Base-by-base conservation (phyloP, 1,139 yeast species). In the Diutina mesorugosa region DNA sequence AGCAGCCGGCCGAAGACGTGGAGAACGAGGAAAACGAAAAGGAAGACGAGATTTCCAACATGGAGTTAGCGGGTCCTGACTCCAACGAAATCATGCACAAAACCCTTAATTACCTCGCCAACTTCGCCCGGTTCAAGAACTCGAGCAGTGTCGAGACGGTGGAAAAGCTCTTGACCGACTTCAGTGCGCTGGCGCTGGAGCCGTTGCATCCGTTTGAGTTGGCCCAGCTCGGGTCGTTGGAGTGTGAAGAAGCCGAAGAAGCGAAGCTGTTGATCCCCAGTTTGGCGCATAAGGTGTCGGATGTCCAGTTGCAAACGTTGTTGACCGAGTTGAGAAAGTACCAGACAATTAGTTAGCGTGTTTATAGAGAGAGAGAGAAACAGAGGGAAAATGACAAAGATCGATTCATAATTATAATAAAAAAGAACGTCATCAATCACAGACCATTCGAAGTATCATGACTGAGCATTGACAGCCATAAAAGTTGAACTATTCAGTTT, bases 171-270 rank as follows among this genome's bases (percentile, higher is more conserved):
- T 75, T 91, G 64, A 87, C 85, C 59, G 80, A 76, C 64, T 81
- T 90, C 58, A 82, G 88, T 56, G 83, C 80, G 56, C 83, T 80
- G 66, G 74, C 77, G 3, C 61, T 71, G 6, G 78, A 77, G 56
- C 84, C 84, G 46, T 73, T 93, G 65, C 99, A 93, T 72, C 98
- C 99, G 1, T 95, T 93, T 69, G 99, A 93, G 71, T 77, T 90
- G 57, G 97, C 99, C 0, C 99, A 93, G 71, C 76, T 93, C 60
- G 97, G 98, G 0, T 89, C 96, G 2, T 76, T 93, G 61, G 90
- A 95, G 51, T 91, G 97, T 71, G 99, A 93, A 67, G 98, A 93
- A 63, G 91, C 96, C 6, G 99, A 93, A 66, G 99, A 93, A 73
- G 98, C 98, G 41, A 89, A 90, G 71, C 89, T 97, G 32, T 77